These are phyloP conservation scores for Alternaria novae-zelandiae DNA, from an alignment of 2,329 filamentous ascomycete genomes.

Conservation along the genomic window DNA sequence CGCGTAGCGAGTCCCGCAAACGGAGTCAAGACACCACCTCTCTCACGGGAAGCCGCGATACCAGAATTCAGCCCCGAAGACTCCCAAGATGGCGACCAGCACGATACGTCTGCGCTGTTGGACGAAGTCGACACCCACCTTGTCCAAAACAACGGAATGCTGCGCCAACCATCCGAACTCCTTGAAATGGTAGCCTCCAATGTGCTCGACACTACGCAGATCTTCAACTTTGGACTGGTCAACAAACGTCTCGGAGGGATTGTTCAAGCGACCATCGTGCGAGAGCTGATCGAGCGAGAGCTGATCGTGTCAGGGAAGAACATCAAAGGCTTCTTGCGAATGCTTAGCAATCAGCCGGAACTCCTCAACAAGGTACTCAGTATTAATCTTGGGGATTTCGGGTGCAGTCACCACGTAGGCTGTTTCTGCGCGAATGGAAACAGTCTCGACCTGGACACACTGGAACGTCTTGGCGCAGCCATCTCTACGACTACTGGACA, in stretches of 20 bases:
- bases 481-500: conserved; percentile 2
- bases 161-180: conserved; percentile 17
- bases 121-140: neutral
- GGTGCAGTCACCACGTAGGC: neutral
- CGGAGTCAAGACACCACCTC: neutral
- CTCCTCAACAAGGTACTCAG: conserved; percentile 15
- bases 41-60: conserved; percentile 2
- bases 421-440: conserved; percentile 1
- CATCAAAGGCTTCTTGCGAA: conserved; percentile 15
- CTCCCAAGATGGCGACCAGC: neutral
- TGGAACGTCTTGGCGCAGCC: neutral
- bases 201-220: neutral
- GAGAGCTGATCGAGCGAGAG: conserved; percentile 9
- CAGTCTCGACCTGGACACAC: neutral
- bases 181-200: conserved; percentile 12
- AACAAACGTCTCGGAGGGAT: conserved; percentile 15
- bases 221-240: conserved; percentile 16
- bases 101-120: neutral
- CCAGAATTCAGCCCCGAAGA: neutral
- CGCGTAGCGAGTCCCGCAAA: conserved; percentile 10
- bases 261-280: conserved; percentile 21
- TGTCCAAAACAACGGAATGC: neutral
- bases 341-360: conserved; percentile 10
- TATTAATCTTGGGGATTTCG: conserved; percentile 21
- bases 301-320: conserved; percentile 12